phyloP scores from a whole-genome alignment of 208 protist species.

The Acanthamoeba castellanii region DNA sequence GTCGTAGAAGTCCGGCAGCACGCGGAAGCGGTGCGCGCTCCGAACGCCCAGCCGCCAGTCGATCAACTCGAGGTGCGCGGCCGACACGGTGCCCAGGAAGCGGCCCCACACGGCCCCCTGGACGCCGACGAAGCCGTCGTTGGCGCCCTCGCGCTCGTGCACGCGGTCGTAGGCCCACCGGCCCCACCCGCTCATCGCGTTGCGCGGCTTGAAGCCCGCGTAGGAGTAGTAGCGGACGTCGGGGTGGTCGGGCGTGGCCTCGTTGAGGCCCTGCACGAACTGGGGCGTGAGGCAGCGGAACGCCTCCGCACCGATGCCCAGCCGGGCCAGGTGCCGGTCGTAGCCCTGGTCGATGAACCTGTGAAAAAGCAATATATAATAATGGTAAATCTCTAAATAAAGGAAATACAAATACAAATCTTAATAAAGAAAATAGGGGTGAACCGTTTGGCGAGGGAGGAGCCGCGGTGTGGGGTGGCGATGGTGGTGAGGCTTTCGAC shows the following conservation, averaged over 20 bases:
- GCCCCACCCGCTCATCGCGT: neutral
- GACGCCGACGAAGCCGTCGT: conserved; percentile 15
- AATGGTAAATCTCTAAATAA: no score
- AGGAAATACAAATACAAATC: no score
- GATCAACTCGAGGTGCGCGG: neutral
- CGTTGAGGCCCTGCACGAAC: neutral
- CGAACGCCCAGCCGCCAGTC: neutral
- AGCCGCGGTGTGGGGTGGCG: neutral
- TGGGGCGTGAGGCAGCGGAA: conserved; percentile 12
- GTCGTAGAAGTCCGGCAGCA: conserved; percentile 1
- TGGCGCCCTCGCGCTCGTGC: neutral
- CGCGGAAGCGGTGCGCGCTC: neutral
- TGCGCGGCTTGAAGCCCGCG: neutral
- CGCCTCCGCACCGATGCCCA: neutral
- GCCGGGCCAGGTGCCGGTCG: neutral
- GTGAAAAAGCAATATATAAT: no score
- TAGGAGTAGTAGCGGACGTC: conserved; percentile 3
- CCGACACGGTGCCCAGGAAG: conserved; percentile 1
- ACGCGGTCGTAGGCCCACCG: conserved; percentile 25
- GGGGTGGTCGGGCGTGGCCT: neutral
- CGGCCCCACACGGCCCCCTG: neutral
- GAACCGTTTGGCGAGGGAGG: neutral
- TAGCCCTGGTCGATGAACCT: neutral
- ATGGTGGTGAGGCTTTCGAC: conserved; percentile 25
- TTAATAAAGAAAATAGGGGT: no score